A percentile compares a stretch with the other conserved stretches of the same genome.
These are phyloP conservation scores for Trametes villosa DNA, from an alignment of 768 basidiomycete species.

Conservation along the genomic window DNA sequence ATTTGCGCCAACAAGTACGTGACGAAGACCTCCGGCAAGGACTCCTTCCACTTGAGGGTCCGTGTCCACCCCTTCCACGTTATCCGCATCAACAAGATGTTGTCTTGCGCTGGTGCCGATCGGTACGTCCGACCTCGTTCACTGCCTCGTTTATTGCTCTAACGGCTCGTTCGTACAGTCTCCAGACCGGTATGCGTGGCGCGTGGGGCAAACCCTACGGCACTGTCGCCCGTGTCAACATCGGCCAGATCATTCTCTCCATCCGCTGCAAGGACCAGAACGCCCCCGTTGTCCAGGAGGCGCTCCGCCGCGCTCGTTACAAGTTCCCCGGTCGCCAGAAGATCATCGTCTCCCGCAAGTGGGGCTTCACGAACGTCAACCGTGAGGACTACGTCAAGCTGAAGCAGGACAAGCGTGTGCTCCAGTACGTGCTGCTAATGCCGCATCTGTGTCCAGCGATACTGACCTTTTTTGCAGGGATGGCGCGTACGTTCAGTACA, in stretches of 20 bases:
- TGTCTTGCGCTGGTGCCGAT: conserved; percentile 99
- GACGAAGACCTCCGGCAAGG: conserved; percentile 97
- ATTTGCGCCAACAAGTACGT: conserved; percentile 99
- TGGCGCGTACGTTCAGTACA: conserved; percentile 94
- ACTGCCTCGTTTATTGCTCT: neutral
- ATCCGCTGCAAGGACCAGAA: conserved; percentile 92
- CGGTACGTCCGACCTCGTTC: conserved; percentile 37
- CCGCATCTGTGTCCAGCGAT: neutral
- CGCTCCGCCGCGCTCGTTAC: conserved; percentile 96
- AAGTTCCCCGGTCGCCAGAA: conserved; percentile 99
- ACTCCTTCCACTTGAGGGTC: conserved; percentile 97
- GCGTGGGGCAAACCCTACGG: conserved; percentile 99
- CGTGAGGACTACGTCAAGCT: conserved; percentile 87
- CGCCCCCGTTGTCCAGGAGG: conserved; percentile 90
- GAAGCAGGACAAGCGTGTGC: conserved; percentile 88
- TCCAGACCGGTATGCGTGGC: conserved; percentile 98
- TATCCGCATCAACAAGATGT: conserved; percentile 99
- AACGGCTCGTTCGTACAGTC: conserved; percentile 46
- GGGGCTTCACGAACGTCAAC: conserved; percentile 97
- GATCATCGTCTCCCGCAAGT: conserved; percentile 96
- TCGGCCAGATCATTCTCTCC: conserved; percentile 92
- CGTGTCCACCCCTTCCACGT: conserved; percentile 99
- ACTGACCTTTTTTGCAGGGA: conserved; percentile 65
- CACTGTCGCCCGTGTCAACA: conserved; percentile 94
- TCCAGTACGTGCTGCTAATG: conserved; percentile 63